Conservation (phyloP, 257 asterid genomes). For the Voacanga thouarsii region DNA sequence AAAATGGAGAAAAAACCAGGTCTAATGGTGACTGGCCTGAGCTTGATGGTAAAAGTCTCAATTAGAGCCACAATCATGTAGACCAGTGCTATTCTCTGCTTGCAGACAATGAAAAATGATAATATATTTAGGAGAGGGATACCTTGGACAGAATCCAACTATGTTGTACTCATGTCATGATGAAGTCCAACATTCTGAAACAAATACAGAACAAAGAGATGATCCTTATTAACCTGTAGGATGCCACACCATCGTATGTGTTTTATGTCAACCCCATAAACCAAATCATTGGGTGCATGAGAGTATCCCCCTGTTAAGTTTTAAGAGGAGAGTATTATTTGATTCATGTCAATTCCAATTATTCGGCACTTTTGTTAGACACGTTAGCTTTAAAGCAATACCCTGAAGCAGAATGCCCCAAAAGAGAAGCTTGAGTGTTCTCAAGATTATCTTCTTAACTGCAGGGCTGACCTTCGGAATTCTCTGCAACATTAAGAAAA, state of each 20-base stretch:
- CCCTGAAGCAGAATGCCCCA: constrained; percentile 92
- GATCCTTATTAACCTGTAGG: constrained; percentile 51
- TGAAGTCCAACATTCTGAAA: not conserved
- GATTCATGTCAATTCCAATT: not conserved
- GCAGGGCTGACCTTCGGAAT: constrained; percentile 48
- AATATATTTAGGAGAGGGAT: not conserved
- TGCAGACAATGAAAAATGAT: not conserved
- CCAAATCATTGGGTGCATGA: constrained; percentile 64
- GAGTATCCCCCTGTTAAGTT: constrained; percentile 71
- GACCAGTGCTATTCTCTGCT: constrained; percentile 90
- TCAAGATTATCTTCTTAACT: constrained; percentile 47
- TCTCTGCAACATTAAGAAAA: constrained; percentile 36
- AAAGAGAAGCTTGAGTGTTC: constrained; percentile 79
- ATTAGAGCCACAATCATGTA: constrained; percentile 71
- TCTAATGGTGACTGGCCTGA: constrained; percentile 49
- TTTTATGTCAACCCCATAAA: constrained; percentile 79
- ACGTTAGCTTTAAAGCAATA: constrained; percentile 7
- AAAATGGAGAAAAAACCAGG: constrained; percentile 60
- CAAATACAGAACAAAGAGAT: not conserved
- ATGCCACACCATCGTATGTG: constrained; percentile 78
- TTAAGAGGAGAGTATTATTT: not conserved
- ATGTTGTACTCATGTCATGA: not conserved
- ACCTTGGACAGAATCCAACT: not conserved
- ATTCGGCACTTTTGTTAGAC: not conserved
- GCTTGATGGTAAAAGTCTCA: constrained; percentile 65